Evolutionary conservation across 495 filamentous ascomycete species (phyloP).

Genomic region (Penicillium cosmopolitanum): DNA sequence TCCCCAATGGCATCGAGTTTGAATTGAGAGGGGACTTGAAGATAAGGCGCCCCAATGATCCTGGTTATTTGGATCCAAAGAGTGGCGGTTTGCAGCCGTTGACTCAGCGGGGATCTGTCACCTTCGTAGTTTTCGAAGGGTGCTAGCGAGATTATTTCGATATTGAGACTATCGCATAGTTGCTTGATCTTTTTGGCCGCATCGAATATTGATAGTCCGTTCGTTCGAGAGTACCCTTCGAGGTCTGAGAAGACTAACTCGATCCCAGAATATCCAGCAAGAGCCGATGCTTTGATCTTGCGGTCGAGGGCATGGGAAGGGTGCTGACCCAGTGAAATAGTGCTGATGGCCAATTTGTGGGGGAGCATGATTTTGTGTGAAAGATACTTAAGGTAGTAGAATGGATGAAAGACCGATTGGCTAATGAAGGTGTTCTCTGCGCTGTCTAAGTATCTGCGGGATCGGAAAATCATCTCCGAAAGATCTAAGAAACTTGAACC

Average conservation of each 20-base stretch:
- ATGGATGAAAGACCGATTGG: too few species aligned
- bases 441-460: too few species aligned
- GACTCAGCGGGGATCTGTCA: constrained; percentile 45
- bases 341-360: constrained; percentile 56
- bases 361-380: not conserved
- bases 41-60: constrained; percentile 60
- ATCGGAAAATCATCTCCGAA: too few species aligned
- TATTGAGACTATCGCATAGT: constrained; percentile 52
- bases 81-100: constrained; percentile 62
- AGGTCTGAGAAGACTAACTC: constrained; percentile 77
- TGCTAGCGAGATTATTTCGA: constrained; percentile 67
- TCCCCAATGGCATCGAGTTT: constrained; percentile 56
- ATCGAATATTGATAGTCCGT: constrained; percentile 46
- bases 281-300: constrained; percentile 64
- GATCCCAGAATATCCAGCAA: constrained; percentile 64
- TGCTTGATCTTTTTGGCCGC: constrained; percentile 58
- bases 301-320: constrained; percentile 59
- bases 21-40: constrained; percentile 70
- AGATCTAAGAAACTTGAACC: too few species aligned
- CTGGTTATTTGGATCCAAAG: constrained; percentile 69
- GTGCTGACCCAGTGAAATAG: constrained; percentile 68
- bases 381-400: too few species aligned
- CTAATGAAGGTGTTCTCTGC: too few species aligned
- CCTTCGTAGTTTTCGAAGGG: constrained; percentile 80
- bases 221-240: constrained; percentile 46